These are phyloP conservation scores for Pseudognaphalium luteoalbum DNA, from an alignment of 129 eudicot genomes.

Conservation along the genomic window DNA sequence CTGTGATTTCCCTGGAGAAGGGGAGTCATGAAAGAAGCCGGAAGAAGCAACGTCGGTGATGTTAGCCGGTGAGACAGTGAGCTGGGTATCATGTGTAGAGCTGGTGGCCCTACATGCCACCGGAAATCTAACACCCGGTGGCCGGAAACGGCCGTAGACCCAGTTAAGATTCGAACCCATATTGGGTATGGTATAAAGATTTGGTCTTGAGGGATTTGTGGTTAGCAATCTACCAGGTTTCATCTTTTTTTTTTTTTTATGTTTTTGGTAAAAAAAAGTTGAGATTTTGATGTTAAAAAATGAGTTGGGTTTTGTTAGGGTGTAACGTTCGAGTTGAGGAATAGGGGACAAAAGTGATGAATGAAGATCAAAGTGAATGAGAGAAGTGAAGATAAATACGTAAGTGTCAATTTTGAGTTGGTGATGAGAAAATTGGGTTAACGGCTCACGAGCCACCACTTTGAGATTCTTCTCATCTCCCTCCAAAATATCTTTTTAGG, in stretches of 20 bases:
- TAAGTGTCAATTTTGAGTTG: constrained; percentile 25
- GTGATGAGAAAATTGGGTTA: constrained; percentile 3
- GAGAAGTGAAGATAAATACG: constrained; percentile 25
- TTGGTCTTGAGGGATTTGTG: constrained; percentile 35
- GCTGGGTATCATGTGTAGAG: constrained; percentile 32
- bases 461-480: constrained; percentile 3
- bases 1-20: constrained; percentile 29
- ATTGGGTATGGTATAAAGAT: constrained; percentile 25
- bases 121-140: constrained; percentile 33
- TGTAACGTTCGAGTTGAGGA: constrained; percentile 1
- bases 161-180: constrained; percentile 33
- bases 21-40: constrained; percentile 28
- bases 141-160: constrained; percentile 35
- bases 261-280: background rate
- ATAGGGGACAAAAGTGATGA: constrained; percentile 15
- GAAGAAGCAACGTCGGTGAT: constrained; percentile 36
- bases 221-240: constrained; percentile 39
- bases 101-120: constrained; percentile 32
- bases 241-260: constrained; percentile 21
- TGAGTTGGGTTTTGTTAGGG: constrained; percentile 19
- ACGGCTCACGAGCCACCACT: constrained; percentile 18
- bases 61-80: constrained; percentile 28
- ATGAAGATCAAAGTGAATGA: background rate
- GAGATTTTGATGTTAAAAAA: background rate
- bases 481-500: background rate